Percentiles rank a stretch among this genome's conserved stretches.
Conservation (phyloP, 495 filamentous ascomycete genomes). For the Neurospora sp. region DNA sequence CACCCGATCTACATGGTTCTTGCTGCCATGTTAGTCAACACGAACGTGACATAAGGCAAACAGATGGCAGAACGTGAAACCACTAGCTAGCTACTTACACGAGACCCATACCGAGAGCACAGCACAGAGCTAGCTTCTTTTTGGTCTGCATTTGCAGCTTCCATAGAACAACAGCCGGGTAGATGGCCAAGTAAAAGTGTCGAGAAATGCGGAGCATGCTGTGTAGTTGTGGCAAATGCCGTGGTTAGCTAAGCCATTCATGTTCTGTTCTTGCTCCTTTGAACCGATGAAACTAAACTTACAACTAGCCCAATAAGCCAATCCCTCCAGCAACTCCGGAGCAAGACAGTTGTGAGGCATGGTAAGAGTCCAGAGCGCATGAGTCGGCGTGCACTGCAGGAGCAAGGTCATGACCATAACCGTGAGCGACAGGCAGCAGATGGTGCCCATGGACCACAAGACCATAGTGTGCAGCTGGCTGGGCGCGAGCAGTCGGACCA, state of each 20-base stretch:
- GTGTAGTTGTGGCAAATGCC: not conserved
- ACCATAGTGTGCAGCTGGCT: conserved; percentile 15
- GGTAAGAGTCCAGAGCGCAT: conserved; percentile 30
- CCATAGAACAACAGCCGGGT: conserved; percentile 9
- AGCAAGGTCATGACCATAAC: conserved; percentile 29
- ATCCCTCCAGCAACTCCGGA: not conserved
- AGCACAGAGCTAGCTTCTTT: conserved; percentile 18
- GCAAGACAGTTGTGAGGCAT: conserved; percentile 6
- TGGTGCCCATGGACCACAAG: conserved; percentile 24
- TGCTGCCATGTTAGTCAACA: not conserved
- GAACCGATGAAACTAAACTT: not conserved
- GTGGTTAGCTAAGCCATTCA: not conserved
- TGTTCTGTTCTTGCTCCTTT: not conserved
- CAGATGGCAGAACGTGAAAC: not conserved
- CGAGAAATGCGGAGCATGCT: conserved; percentile 10
- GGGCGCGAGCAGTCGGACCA: conserved; percentile 29
- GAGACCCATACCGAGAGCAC: conserved; percentile 16
- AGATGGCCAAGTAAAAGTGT: conserved; percentile 20
- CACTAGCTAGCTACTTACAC: conserved; percentile 4
- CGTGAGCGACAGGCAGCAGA: conserved; percentile 20
- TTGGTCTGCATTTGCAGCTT: conserved; percentile 10
- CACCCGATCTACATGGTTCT: not conserved
- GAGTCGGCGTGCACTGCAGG: conserved; percentile 30
- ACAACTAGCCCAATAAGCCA: not conserved
- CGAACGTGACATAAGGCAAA: not conserved